Percentiles rank a stretch among this genome's conserved stretches.
Evolutionary conservation across 768 basidiomycete genomes (phyloP).

Genomic region (Ephemerocybe angulata): DNA sequence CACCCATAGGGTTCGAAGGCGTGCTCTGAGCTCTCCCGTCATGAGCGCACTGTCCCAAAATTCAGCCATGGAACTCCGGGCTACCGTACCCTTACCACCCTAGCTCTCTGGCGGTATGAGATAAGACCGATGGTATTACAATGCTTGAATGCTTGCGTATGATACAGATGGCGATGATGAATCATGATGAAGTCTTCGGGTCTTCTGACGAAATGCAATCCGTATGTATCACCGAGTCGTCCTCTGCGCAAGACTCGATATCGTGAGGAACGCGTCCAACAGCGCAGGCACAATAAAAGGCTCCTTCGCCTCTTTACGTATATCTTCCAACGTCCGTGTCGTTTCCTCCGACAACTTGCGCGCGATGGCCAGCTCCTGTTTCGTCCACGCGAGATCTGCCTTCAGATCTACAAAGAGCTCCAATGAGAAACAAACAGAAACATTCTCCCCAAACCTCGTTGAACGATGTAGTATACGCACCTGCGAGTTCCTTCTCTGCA

Average conservation of each 20-base stretch:
- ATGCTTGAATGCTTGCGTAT: no score
- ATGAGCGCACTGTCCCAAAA: no score
- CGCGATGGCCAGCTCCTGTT: slow-evolving; percentile 30
- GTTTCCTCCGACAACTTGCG: slow-evolving; percentile 34
- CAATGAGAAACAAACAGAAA: not conserved
- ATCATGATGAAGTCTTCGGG: no score
- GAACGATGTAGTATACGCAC: not conserved
- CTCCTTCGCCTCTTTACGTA: slow-evolving; percentile 45
- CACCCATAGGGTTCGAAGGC: no score
- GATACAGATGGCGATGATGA: no score
- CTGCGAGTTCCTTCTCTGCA: not conserved
- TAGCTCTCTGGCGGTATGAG: no score
- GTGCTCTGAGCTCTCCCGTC: no score
- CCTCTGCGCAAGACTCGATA: slow-evolving; percentile 35
- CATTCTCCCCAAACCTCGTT: not conserved
- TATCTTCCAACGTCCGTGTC: slow-evolving; percentile 42
- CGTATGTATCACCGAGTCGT: no score
- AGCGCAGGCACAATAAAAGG: slow-evolving; percentile 59
- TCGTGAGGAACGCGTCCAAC: slow-evolving; percentile 47
- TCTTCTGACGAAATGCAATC: no score
- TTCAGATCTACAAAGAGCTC: not conserved
- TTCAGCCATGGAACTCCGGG: no score
- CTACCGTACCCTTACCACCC: no score
- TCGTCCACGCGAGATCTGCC: not conserved
- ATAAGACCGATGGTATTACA: no score